These are phyloP conservation scores for Penicillium waksmanii DNA, from an alignment of 495 filamentous ascomycete species.

Conservation along the genomic window DNA sequence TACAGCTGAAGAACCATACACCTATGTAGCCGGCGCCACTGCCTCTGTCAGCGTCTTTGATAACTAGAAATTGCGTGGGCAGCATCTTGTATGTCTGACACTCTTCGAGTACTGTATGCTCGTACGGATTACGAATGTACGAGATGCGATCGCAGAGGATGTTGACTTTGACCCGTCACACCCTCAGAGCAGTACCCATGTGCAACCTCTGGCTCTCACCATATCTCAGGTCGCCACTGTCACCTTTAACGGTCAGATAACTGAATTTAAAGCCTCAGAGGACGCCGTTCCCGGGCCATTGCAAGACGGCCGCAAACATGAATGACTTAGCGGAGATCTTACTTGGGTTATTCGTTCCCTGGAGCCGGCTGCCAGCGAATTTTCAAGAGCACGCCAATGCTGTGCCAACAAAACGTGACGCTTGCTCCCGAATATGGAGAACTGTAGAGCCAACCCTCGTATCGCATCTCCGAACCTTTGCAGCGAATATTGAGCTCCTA, in stretches of 20 bases:
- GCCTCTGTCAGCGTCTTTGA: too few relatives aligned
- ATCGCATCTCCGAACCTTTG: conserved; percentile 8
- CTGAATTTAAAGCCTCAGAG: conserved; percentile 15
- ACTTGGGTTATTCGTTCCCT: conserved; percentile 18
- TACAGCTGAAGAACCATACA: background rate
- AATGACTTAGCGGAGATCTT: conserved; percentile 18
- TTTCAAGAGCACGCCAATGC: too few relatives aligned
- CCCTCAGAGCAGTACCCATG: conserved; percentile 9
- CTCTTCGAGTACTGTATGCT: too few relatives aligned
- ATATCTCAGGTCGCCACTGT: conserved; percentile 8
- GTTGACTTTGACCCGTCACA: background rate
- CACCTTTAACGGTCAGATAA: conserved; percentile 8
- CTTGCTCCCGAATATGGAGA: background rate
- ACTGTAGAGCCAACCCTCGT: conserved; percentile 11
- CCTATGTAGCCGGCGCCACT: background rate
- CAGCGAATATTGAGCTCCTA: conserved; percentile 11
- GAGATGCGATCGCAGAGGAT: too few relatives aligned
- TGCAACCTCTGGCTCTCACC: conserved; percentile 11
- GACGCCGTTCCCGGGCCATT: conserved; percentile 15
- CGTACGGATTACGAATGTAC: too few relatives aligned
- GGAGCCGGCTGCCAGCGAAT: background rate
- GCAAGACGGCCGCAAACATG: conserved; percentile 9
- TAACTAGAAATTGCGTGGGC: too few relatives aligned
- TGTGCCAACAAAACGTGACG: too few relatives aligned
- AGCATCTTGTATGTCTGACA: too few relatives aligned